Percentiles rank a stretch among this genome's conserved stretches.
phyloP scores from a whole-genome alignment of 306 rosid genomes.

The Castanea mollissima region DNA sequence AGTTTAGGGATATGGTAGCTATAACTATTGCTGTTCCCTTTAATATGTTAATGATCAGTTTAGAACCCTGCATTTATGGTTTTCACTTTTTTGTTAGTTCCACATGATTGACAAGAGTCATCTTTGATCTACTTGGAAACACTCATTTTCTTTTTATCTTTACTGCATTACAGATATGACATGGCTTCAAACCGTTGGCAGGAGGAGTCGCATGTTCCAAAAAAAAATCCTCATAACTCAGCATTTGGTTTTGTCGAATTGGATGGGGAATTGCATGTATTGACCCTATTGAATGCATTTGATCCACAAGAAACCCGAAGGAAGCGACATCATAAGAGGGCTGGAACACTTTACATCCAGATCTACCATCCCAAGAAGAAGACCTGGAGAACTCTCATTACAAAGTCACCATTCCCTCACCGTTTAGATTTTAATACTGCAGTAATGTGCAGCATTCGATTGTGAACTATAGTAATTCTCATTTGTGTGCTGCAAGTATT shows the following conservation, averaged over 20 bases:
- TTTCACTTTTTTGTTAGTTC: constrained; percentile 14
- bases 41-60: constrained; percentile 9
- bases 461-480: constrained; percentile 38
- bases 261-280: constrained; percentile 59
- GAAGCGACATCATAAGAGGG: constrained; percentile 50
- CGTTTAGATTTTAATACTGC: constrained; percentile 53
- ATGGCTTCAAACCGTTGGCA: constrained; percentile 68
- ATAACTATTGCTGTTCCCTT: background rate
- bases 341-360: constrained; percentile 61
- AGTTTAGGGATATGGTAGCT: background rate
- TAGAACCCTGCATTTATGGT: constrained; percentile 5
- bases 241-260: constrained; percentile 58
- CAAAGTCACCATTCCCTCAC: constrained; percentile 61
- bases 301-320: constrained; percentile 43
- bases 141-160: background rate
- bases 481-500: constrained; percentile 23
- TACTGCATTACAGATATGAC: constrained; percentile 56
- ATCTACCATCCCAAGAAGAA: constrained; percentile 74
- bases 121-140: background rate
- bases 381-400: constrained; percentile 62
- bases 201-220: constrained; percentile 65
- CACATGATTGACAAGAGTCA: constrained; percentile 1
- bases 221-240: constrained; percentile 39
- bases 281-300: constrained; percentile 41
- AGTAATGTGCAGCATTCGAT: constrained; percentile 59